Evolutionary conservation across 257 asterid species (phyloP).

Genomic region (Nicotiana noctiflora): DNA sequence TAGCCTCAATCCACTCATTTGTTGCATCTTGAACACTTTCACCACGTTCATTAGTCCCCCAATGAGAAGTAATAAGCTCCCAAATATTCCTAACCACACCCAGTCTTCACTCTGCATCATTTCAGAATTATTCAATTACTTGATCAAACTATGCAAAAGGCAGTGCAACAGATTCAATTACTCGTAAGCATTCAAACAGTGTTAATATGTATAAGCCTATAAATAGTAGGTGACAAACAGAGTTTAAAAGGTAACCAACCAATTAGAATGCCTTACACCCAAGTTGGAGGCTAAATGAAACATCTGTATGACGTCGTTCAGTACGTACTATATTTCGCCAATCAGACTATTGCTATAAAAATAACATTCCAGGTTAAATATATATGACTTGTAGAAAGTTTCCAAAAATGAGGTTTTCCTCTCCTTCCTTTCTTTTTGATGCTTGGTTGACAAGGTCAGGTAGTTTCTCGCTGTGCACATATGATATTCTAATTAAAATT

Average conservation of each 20-base stretch:
- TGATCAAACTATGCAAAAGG: not conserved
- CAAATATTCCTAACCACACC: conserved; percentile 62
- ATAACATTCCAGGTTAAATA: conserved; percentile 13
- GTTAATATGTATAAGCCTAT: not conserved
- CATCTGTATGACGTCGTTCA: not conserved
- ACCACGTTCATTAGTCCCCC: conserved; percentile 72
- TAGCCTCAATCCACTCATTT: conserved; percentile 37
- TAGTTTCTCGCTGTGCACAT: not conserved
- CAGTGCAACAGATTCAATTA: not conserved
- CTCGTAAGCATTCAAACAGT: not conserved
- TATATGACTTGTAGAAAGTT: conserved; percentile 10
- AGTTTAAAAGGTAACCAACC: not conserved
- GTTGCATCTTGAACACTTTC: conserved; percentile 84
- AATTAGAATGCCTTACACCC: not conserved
- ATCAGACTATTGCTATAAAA: conserved; percentile 10
- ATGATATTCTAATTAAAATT: not conserved
- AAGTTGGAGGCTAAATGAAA: not conserved
- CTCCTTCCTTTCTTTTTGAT: not conserved
- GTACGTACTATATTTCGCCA: not conserved
- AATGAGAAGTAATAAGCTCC: conserved; percentile 50
- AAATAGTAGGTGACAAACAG: not conserved
- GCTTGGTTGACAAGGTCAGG: not conserved
- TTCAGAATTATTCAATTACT: not conserved
- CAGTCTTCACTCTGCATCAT: conserved; percentile 49
- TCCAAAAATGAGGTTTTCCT: conserved; percentile 2